phyloP scores from a whole-genome alignment of 2,329 filamentous ascomycete genomes.

The Colletotrichum trifolii region DNA sequence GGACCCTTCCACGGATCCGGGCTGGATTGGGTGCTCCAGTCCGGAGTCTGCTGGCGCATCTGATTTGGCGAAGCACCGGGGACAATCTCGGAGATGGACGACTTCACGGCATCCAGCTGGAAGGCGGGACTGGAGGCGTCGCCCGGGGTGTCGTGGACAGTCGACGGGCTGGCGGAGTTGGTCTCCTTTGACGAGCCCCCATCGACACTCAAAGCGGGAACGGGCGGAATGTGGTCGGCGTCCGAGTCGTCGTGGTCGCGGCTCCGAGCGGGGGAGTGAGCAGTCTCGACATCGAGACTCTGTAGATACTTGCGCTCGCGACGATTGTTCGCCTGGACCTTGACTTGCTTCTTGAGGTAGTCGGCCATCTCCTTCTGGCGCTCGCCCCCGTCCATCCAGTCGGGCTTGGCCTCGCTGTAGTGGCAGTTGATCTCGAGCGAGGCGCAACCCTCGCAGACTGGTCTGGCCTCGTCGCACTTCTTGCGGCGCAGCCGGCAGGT shows the following conservation, averaged over 20 bases:
- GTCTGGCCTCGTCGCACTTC: constrained; percentile 67
- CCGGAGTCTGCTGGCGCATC: constrained; percentile 21
- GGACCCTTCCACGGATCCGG: constrained; percentile 10
- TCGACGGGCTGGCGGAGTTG: constrained; percentile 29
- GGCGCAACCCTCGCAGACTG: constrained; percentile 62
- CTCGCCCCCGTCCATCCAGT: constrained; percentile 64
- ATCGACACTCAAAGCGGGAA: constrained; percentile 25
- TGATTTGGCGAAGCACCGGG: constrained; percentile 22
- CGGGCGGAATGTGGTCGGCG: constrained; percentile 23
- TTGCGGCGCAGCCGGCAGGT: constrained; percentile 71
- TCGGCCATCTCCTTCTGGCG: constrained; percentile 41
- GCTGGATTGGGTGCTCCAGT: constrained; percentile 17
- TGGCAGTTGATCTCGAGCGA: constrained; percentile 67
- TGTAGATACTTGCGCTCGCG: constrained; percentile 60
- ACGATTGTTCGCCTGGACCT: constrained; percentile 38
- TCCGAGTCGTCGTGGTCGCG: constrained; percentile 20
- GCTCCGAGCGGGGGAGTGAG: neutral
- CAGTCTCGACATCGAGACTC: constrained; percentile 44
- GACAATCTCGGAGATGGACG: constrained; percentile 33
- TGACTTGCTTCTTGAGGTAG: constrained; percentile 41
- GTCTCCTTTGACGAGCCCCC: constrained; percentile 26
- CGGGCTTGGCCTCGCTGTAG: constrained; percentile 62
- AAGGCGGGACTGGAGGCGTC: constrained; percentile 29
- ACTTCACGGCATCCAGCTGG: constrained; percentile 35
- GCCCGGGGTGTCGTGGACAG: constrained; percentile 31